Evolutionary conservation across 495 filamentous ascomycete genomes (phyloP).

Genomic region (Neurospora cerealis): DNA sequence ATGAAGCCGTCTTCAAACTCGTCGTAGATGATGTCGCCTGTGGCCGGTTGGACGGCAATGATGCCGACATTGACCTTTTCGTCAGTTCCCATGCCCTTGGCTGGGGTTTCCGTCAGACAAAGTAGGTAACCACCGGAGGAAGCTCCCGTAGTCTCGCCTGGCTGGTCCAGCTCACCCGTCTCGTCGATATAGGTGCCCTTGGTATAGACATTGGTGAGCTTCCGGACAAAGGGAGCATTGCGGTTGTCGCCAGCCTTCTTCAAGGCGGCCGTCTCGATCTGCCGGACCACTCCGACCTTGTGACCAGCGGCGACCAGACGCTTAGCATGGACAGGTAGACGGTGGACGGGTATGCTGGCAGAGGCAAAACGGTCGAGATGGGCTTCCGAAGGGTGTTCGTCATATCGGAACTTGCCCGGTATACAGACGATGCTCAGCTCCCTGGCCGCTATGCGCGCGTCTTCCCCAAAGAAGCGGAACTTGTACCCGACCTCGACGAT

Average conservation of each 20-base stretch:
- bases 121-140: constrained; percentile 82
- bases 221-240: constrained; percentile 83
- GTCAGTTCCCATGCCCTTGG: constrained; percentile 79
- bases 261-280: constrained; percentile 95
- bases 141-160: constrained; percentile 42
- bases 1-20: constrained; percentile 98
- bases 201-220: constrained; percentile 93
- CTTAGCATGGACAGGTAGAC: constrained; percentile 90
- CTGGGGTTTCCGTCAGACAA: constrained; percentile 81
- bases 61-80: constrained; percentile 91
- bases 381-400: constrained; percentile 92
- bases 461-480: constrained; percentile 95
- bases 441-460: constrained; percentile 82
- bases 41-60: constrained; percentile 89
- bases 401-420: constrained; percentile 87
- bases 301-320: constrained; percentile 84
- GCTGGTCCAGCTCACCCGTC: constrained; percentile 62
- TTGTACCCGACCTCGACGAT: constrained; percentile 97
- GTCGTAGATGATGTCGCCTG: constrained; percentile 93
- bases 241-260: constrained; percentile 95
- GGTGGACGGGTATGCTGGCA: constrained; percentile 87
- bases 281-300: constrained; percentile 92
- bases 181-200: constrained; percentile 99
- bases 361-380: constrained; percentile 90
- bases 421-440: constrained; percentile 94